These are phyloP conservation scores for Psilocybe cubensis DNA, from an alignment of 768 basidiomycete genomes.

Conservation along the genomic window DNA sequence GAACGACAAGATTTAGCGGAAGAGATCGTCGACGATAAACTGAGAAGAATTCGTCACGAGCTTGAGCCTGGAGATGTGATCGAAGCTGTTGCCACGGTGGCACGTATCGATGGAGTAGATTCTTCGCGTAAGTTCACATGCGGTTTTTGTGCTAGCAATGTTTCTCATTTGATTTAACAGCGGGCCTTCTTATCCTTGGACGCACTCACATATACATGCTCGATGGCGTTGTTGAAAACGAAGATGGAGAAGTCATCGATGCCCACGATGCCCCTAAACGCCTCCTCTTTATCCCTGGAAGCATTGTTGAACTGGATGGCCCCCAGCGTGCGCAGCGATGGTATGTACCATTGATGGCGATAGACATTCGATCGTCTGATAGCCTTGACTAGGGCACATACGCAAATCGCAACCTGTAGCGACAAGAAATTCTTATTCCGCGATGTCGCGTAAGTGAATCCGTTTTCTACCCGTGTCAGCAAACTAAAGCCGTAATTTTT, in stretches of 20 bases:
- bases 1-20: slow-evolving; percentile 65
- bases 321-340: slow-evolving; percentile 83
- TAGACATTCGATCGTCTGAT: slow-evolving; percentile 1
- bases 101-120: slow-evolving; percentile 88
- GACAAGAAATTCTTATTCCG: slow-evolving; percentile 88
- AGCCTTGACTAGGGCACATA: slow-evolving; percentile 61
- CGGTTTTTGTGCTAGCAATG: background rate
- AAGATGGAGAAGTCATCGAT: slow-evolving; percentile 88
- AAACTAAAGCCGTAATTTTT: background rate
- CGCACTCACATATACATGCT: slow-evolving; percentile 86
- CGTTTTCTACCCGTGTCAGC: background rate
- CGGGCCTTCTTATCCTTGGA: slow-evolving; percentile 88
- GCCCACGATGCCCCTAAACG: slow-evolving; percentile 83
- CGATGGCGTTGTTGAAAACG: slow-evolving; percentile 85
- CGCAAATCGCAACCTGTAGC: slow-evolving; percentile 76
- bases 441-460: slow-evolving; percentile 77
- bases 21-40: slow-evolving; percentile 86
- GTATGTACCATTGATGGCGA: slow-evolving; percentile 41
- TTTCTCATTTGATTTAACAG: slow-evolving; percentile 36
- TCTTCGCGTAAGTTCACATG: slow-evolving; percentile 69
- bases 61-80: slow-evolving; percentile 90
- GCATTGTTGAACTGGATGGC: slow-evolving; percentile 78
- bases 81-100: slow-evolving; percentile 84
- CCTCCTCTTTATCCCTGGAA: slow-evolving; percentile 84
- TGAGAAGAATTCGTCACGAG: slow-evolving; percentile 84